Percentiles rank a stretch among this genome's conserved stretches.
Evolutionary conservation across 2,329 filamentous ascomycete species (phyloP).

Genomic region (Colletotrichum orbiculare): DNA sequence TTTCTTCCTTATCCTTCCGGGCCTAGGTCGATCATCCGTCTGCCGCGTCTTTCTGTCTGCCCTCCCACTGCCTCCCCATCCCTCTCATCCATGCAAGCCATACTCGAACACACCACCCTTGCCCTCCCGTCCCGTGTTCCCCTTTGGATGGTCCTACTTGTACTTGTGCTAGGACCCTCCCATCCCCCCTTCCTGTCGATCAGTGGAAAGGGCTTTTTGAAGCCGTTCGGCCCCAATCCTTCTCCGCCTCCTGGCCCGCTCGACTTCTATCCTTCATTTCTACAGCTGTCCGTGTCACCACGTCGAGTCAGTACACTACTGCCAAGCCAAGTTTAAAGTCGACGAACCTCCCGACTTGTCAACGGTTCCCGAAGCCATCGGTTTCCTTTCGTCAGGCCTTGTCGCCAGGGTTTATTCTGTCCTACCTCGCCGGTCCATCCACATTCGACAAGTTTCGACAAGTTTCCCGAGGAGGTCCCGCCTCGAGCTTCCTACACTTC

Average conservation of each 20-base stretch:
- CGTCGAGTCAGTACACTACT: not conserved
- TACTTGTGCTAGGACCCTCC: slow-evolving; percentile 10
- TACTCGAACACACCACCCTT: not conserved
- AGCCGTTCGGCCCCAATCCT: slow-evolving; percentile 1
- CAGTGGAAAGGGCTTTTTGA: not conserved
- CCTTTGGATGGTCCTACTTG: not conserved
- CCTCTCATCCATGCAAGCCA: not conserved
- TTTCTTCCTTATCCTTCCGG: not conserved
- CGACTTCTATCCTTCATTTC: not conserved
- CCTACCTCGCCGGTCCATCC: not conserved
- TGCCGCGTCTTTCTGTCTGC: not conserved
- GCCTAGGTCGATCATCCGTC: not conserved
- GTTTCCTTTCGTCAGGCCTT: not conserved
- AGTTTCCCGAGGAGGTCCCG: not conserved
- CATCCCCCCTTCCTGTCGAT: slow-evolving; percentile 6
- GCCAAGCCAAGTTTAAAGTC: not conserved
- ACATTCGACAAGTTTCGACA: not conserved
- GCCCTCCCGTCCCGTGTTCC: slow-evolving; percentile 14
- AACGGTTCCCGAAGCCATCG: not conserved
- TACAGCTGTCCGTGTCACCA: not conserved
- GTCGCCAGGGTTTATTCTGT: not conserved
- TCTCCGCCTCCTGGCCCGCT: not conserved
- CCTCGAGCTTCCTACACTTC: not conserved
- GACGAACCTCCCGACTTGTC: not conserved
- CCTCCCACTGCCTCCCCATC: too few relatives aligned